These are phyloP conservation scores for Kazachstania sp. DNA, from an alignment of 1,139 yeast genomes.

Conservation along the genomic window DNA sequence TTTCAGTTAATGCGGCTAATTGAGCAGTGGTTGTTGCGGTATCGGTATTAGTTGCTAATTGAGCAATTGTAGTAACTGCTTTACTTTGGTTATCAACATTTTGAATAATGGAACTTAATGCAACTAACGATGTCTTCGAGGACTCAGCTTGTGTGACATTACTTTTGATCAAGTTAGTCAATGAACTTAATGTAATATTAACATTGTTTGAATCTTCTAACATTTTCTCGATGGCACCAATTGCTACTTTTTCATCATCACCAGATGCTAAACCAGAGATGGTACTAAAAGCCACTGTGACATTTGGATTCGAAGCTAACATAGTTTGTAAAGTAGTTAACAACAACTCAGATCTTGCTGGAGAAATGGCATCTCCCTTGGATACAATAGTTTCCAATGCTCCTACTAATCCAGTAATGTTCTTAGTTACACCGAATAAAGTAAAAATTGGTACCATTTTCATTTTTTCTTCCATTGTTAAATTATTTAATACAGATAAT, in stretches of 20 bases:
- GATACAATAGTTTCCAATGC: conserved; percentile 24
- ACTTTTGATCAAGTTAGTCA: conserved; percentile 15
- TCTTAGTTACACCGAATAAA: conserved; percentile 22
- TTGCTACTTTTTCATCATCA: conserved; percentile 4
- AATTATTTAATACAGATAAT: conserved; percentile 16
- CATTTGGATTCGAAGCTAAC: conserved; percentile 8
- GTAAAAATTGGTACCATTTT: conserved; percentile 23
- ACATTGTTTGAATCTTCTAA: conserved; percentile 16
- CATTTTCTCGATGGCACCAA: conserved; percentile 12
- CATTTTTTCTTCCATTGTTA: conserved; percentile 19
- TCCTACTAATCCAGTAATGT: conserved; percentile 24
- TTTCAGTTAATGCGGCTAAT: conserved; percentile 16
- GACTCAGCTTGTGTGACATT: conserved; percentile 22
- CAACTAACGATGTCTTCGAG: conserved; percentile 18
- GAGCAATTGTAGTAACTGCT: conserved; percentile 15
- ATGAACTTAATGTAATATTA: conserved; percentile 16
- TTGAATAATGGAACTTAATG: conserved; percentile 15
- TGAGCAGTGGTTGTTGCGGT: conserved; percentile 20
- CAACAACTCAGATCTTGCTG: conserved; percentile 17
- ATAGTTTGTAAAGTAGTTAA: conserved; percentile 14
- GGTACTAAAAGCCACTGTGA: conserved; percentile 15
- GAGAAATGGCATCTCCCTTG: conserved; percentile 17
- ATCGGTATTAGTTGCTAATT: conserved; percentile 19
- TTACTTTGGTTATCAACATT: conserved; percentile 16
- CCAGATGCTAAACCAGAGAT: conserved; percentile 8